These are phyloP conservation scores for Tolypocladium ovalisporum DNA, from an alignment of 2,329 filamentous ascomycete species.

Conservation along the genomic window DNA sequence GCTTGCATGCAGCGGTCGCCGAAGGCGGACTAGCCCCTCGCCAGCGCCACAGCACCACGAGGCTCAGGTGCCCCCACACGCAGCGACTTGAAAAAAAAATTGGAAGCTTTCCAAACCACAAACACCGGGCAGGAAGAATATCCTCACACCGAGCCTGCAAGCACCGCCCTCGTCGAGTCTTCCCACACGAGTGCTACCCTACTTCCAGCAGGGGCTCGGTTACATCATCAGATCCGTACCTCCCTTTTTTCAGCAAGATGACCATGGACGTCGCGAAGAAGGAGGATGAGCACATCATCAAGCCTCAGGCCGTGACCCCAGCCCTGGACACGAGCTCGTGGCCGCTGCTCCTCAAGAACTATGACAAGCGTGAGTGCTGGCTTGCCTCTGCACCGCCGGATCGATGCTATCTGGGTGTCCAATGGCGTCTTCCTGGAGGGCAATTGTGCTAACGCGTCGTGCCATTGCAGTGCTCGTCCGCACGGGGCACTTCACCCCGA, in stretches of 20 bases:
- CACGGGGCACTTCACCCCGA: conserved; percentile 94
- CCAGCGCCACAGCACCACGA: conserved; percentile 7
- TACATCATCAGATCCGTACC: conserved; percentile 2
- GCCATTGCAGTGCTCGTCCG: conserved; percentile 63
- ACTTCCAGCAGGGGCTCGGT: conserved; percentile 5
- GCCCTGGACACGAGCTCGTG: conserved; percentile 77
- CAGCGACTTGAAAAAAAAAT: conserved; percentile 8
- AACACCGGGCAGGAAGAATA: conserved; percentile 5
- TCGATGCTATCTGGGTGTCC: not conserved
- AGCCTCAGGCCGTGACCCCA: conserved; percentile 75
- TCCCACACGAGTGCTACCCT: conserved; percentile 9
- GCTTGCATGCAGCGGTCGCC: not conserved
- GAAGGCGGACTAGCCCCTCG: conserved; percentile 1
- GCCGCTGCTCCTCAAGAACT: conserved; percentile 94
- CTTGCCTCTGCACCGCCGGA: not conserved
- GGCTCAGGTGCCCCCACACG: conserved; percentile 8
- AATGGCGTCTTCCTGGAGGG: not conserved
- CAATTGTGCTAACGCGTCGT: not conserved
- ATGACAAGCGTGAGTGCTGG: conserved; percentile 65
- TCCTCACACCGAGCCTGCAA: conserved; percentile 7
- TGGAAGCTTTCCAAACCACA: conserved; percentile 7
- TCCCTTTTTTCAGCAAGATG: conserved; percentile 18
- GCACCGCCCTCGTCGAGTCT: conserved; percentile 8
- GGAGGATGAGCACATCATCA: conserved; percentile 66
- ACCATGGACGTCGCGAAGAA: conserved; percentile 35